Conservation (phyloP, 306 rosid species). For the Cyamopsis tetragonoloba region DNA sequence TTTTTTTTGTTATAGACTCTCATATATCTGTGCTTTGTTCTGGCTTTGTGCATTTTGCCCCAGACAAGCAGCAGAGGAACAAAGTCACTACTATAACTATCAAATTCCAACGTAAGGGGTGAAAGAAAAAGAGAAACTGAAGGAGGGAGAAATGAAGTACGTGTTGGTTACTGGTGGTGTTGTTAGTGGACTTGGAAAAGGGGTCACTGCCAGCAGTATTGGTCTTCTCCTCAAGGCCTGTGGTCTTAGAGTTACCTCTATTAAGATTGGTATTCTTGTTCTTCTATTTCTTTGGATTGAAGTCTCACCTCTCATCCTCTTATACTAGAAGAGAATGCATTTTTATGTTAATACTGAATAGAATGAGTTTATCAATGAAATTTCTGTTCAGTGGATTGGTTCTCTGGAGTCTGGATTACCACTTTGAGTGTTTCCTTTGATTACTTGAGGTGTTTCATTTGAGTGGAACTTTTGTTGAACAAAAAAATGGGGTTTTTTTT, state of each 20-base stretch:
- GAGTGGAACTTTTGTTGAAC: conserved; percentile 8
- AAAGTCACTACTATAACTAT: conserved; percentile 25
- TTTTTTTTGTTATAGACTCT: conserved; percentile 13
- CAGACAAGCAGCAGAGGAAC: conserved; percentile 35
- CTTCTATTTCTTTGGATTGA: neutral
- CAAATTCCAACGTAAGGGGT: neutral
- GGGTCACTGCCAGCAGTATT: conserved; percentile 88
- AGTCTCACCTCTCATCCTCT: neutral
- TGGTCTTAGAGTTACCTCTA: conserved; percentile 84
- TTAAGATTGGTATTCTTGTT: conserved; percentile 69
- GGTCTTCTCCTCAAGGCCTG: conserved; percentile 76
- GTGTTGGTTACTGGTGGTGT: conserved; percentile 94
- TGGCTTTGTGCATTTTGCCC: conserved; percentile 36
- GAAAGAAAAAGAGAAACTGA: too few relatives aligned
- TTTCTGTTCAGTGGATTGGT: conserved; percentile 6
- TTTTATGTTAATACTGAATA: neutral
- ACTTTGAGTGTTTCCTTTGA: neutral
- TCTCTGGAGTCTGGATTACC: conserved; percentile 6
- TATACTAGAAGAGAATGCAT: neutral
- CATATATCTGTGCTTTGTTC: conserved; percentile 28
- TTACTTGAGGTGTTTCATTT: conserved; percentile 14
- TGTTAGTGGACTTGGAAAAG: conserved; percentile 93
- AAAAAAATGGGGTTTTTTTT: neutral
- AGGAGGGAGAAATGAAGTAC: conserved; percentile 63
- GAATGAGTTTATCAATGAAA: neutral